Conservation (phyloP, 2,329 filamentous ascomycete species). For the Westerdykella ornata region DNA sequence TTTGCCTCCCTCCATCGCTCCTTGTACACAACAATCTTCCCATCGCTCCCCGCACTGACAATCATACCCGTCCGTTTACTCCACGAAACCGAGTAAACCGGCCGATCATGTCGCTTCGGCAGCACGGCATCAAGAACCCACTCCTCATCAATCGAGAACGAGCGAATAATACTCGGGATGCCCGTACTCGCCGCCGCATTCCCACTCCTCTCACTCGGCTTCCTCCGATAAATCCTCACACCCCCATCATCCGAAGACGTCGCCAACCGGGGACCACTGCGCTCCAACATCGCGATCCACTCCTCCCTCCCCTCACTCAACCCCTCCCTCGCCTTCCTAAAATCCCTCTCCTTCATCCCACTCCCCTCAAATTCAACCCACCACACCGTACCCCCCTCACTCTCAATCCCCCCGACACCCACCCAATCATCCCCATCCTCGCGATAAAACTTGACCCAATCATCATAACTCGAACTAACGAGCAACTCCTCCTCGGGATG, state of each 20-base stretch:
- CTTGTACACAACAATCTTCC: conserved; percentile 69
- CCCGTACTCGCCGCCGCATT: conserved; percentile 47
- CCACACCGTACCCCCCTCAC: conserved; percentile 86
- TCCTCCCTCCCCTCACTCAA: conserved; percentile 29
- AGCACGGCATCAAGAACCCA: conserved; percentile 76
- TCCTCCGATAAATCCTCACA: conserved; percentile 70
- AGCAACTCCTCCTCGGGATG: conserved; percentile 73
- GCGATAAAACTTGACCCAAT: conserved; percentile 80
- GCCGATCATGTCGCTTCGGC: conserved; percentile 67
- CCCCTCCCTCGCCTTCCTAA: conserved; percentile 17
- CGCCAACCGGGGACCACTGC: conserved; percentile 55
- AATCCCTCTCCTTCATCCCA: conserved; percentile 29
- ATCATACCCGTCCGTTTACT: conserved; percentile 68
- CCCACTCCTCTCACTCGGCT: conserved; percentile 47
- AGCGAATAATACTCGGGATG: conserved; percentile 86
- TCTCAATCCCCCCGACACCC: conserved; percentile 73
- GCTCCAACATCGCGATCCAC: conserved; percentile 35
- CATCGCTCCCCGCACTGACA: conserved; percentile 86
- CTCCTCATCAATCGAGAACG: conserved; percentile 63
- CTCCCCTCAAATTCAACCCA: conserved; percentile 61
- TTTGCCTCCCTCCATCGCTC: conserved; percentile 47
- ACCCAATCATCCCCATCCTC: conserved; percentile 94
- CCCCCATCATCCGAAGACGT: conserved; percentile 82
- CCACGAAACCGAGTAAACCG: conserved; percentile 82
- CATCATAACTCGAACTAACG: conserved; percentile 88